These are phyloP conservation scores for Trichoderma koningiopsis DNA, from an alignment of 2,329 filamentous ascomycete genomes.

Conservation along the genomic window DNA sequence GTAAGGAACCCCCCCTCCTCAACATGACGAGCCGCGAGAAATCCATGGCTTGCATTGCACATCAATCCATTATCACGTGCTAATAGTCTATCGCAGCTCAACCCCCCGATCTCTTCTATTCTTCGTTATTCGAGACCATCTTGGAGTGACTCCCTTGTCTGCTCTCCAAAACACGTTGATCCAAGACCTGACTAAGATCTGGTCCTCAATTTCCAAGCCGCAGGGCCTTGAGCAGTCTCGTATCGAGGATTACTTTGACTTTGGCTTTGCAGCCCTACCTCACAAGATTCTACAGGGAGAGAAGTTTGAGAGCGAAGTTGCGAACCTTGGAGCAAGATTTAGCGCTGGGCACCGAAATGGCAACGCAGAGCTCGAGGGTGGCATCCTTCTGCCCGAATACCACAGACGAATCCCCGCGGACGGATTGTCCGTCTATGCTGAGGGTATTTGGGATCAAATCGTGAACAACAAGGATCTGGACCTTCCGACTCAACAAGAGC, in stretches of 20 bases:
- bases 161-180: slow-evolving; percentile 90
- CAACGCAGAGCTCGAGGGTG: slow-evolving; percentile 74
- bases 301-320: slow-evolving; percentile 80
- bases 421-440: slow-evolving; percentile 91
- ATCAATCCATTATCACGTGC: slow-evolving; percentile 2
- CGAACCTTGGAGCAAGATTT: slow-evolving; percentile 79
- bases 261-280: slow-evolving; percentile 91
- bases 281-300: slow-evolving; percentile 97
- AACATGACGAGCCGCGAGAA: background rate
- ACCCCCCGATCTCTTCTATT: slow-evolving; percentile 90
- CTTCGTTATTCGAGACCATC: slow-evolving; percentile 97
- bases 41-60: background rate
- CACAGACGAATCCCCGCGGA: slow-evolving; percentile 95
- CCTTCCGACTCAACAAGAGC: slow-evolving; percentile 92
- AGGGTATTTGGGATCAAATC: slow-evolving; percentile 97
- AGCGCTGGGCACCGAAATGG: slow-evolving; percentile 73
- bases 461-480: slow-evolving; percentile 98
- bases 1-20: slow-evolving; percentile 52
- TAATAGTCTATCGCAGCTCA: slow-evolving; percentile 57
- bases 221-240: slow-evolving; percentile 81
- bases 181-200: slow-evolving; percentile 88
- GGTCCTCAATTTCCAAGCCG: slow-evolving; percentile 91
- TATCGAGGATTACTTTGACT: slow-evolving; percentile 98
- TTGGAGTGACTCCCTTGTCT: slow-evolving; percentile 84
- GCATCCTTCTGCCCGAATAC: slow-evolving; percentile 90